A percentile compares a stretch with the other conserved stretches of the same genome.
Conservation (phyloP, 2,329 filamentous ascomycete species). For the Fusarium compactum region DNA sequence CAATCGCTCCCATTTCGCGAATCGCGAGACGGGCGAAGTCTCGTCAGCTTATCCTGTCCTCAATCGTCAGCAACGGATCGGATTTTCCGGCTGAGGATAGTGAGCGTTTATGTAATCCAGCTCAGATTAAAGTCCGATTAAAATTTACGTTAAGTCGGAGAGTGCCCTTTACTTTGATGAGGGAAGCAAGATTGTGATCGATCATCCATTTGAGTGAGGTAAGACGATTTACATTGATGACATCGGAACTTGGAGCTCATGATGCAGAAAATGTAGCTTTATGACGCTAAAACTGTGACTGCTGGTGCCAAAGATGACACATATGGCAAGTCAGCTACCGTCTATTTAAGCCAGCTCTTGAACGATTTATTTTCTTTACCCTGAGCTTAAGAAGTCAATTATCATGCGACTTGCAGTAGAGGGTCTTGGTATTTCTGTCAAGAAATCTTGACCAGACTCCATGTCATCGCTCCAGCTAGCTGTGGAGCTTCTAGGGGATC, state of each 20-base stretch:
- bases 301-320: neutral
- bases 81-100: neutral
- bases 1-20: constrained; percentile 8
- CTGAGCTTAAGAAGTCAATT: neutral
- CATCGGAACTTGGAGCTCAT: neutral
- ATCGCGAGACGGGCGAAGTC: neutral
- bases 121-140: neutral
- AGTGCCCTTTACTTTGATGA: neutral
- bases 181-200: neutral
- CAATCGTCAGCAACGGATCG: neutral
- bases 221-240: neutral
- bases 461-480: neutral
- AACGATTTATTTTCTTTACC: neutral
- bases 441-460: neutral
- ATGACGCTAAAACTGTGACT: neutral
- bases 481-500: neutral
- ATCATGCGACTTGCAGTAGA: neutral
- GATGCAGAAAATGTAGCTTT: neutral
- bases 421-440: neutral
- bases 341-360: neutral
- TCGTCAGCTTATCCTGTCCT: constrained; percentile 1
- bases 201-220: neutral
- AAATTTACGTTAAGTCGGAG: neutral
- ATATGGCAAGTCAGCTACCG: neutral
- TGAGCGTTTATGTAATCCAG: neutral